Evolutionary conservation across 345 rosid species (phyloP).

Genomic region (Camelina laxa): DNA sequence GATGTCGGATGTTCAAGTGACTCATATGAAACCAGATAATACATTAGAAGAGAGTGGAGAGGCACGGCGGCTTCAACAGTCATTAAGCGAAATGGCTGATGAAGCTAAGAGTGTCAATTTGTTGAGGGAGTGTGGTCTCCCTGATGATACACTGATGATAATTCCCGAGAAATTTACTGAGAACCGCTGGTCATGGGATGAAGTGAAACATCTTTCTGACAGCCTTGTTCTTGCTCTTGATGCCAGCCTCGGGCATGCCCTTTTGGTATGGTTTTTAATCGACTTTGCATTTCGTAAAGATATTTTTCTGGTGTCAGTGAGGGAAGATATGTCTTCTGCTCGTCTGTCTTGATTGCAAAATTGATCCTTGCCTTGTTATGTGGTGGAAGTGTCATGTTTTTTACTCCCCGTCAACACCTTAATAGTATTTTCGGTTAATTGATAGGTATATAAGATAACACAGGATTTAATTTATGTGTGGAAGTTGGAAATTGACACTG

Average conservation of each 20-base stretch:
- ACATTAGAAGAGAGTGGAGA: constrained; percentile 96
- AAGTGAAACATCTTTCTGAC: constrained; percentile 78
- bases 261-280: constrained; percentile 69
- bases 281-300: constrained; percentile 10
- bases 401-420: background rate
- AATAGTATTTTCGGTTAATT: constrained; percentile 4
- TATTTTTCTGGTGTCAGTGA: constrained; percentile 9
- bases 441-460: constrained; percentile 5
- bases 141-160: constrained; percentile 64
- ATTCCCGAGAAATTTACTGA: constrained; percentile 66
- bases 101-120: constrained; percentile 68
- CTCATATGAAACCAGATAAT: constrained; percentile 95
- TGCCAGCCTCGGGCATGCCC: constrained; percentile 95
- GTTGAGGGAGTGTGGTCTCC: constrained; percentile 81
- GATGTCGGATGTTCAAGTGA: constrained; percentile 96
- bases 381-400: constrained; percentile 11
- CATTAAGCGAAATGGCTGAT: constrained; percentile 93
- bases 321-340: constrained; percentile 17
- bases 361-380: constrained; percentile 16
- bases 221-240: constrained; percentile 91
- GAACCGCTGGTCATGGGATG: constrained; percentile 88
- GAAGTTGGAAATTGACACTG: constrained; percentile 3
- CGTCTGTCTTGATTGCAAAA: constrained; percentile 24
- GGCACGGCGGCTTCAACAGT: constrained; percentile 83
- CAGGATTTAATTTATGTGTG: background rate